Conservation (phyloP, 768 basidiomycete species). For the Lactarius evosmus region DNA sequence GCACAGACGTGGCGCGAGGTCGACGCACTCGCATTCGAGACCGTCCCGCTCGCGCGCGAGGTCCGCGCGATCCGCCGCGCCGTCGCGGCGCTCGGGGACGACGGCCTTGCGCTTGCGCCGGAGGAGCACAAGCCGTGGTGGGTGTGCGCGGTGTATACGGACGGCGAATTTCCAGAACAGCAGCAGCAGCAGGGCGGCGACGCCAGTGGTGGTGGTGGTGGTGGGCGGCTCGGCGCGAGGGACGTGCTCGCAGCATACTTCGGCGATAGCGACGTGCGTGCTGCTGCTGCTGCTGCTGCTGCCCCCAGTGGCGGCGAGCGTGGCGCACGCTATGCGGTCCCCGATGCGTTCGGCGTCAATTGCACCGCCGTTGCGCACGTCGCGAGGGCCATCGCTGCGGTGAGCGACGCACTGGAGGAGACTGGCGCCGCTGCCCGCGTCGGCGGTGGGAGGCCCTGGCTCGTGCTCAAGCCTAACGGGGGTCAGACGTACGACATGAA, state of each 20-base stretch:
- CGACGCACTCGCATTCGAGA: conserved; percentile 74
- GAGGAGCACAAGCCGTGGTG: conserved; percentile 61
- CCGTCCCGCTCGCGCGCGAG: conserved; percentile 65
- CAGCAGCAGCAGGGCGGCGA: no score
- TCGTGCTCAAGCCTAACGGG: conserved; percentile 74
- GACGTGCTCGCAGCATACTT: conserved; percentile 47
- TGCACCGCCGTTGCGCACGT: conserved; percentile 56
- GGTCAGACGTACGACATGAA: conserved; percentile 52
- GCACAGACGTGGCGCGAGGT: conserved; percentile 50
- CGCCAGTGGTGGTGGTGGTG: conserved; percentile 30
- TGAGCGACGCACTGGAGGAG: conserved; percentile 32
- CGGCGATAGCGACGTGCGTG: conserved; percentile 25
- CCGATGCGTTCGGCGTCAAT: conserved; percentile 68
- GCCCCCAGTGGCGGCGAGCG: no score
- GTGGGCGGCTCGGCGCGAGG: conserved; percentile 32
- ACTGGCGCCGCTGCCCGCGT: conserved; percentile 5
- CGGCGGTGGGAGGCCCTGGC: conserved; percentile 41
- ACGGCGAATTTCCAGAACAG: conserved; percentile 46
- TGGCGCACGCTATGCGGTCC: conserved; percentile 32
- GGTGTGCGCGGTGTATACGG: conserved; percentile 64
- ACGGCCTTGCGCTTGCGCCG: conserved; percentile 26
- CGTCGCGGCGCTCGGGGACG: conserved; percentile 40
- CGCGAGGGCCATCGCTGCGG: conserved; percentile 39
- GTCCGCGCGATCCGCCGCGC: conserved; percentile 62
- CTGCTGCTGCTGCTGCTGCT: conserved; percentile 23